Evolutionary conservation across 1,139 yeast genomes (phyloP).

Genomic region (Yamadazyma diospyri): DNA sequence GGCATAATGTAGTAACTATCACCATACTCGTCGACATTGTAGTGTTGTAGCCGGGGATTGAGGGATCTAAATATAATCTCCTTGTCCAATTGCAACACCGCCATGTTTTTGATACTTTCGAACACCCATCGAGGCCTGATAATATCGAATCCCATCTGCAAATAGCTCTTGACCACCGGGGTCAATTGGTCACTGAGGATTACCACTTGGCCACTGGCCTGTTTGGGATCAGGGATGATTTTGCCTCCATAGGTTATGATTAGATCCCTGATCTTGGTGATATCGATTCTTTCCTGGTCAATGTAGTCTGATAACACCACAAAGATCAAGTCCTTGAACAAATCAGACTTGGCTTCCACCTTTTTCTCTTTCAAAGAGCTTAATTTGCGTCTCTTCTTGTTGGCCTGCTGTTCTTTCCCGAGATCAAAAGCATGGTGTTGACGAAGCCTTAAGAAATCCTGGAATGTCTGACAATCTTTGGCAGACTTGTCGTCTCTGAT

Average conservation of each 20-base stretch:
- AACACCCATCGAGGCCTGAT: slow-evolving; percentile 69
- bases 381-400: slow-evolving; percentile 16
- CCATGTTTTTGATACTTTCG: slow-evolving; percentile 51
- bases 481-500: slow-evolving; percentile 68
- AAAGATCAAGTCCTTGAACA: slow-evolving; percentile 6
- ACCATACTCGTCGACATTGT: slow-evolving; percentile 44
- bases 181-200: slow-evolving; percentile 50
- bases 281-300: slow-evolving; percentile 26
- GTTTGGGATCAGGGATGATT: slow-evolving; percentile 17
- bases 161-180: slow-evolving; percentile 40
- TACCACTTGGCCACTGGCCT: slow-evolving; percentile 19
- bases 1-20: slow-evolving; percentile 42
- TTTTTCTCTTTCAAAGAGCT: slow-evolving; percentile 13
- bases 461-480: slow-evolving; percentile 52
- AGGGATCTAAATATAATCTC: slow-evolving; percentile 41
- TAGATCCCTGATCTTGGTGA: slow-evolving; percentile 31
- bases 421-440: slow-evolving; percentile 22
- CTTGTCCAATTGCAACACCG: slow-evolving; percentile 58
- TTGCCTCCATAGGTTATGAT: slow-evolving; percentile 53
- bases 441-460: slow-evolving; percentile 47
- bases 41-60: background rate
- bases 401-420: slow-evolving; percentile 27
- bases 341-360: slow-evolving; percentile 7
- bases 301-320: slow-evolving; percentile 27
- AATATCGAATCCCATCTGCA: slow-evolving; percentile 52